A percentile compares a stretch with the other conserved stretches of the same genome.
Conservation (phyloP, 495 filamentous ascomycete species). For the Chlorociboria aeruginascens region DNA sequence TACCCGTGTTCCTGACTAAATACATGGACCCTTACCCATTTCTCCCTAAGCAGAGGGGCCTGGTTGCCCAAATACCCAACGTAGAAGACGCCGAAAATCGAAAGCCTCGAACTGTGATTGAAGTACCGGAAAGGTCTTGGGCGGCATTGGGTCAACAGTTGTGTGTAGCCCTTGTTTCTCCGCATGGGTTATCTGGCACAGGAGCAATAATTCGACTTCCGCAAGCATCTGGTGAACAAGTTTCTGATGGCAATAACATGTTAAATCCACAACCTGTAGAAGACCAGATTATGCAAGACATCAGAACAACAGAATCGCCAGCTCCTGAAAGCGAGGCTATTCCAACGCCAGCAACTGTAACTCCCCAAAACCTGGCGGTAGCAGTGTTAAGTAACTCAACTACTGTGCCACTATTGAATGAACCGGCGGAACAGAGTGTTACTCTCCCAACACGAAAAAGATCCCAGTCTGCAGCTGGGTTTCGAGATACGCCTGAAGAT, state of each 20-base stretch:
- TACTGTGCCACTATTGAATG: constrained; percentile 13
- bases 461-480: constrained; percentile 50
- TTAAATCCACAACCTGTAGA: constrained; percentile 6
- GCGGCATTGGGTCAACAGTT: constrained; percentile 38
- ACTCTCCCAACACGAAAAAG: constrained; percentile 38
- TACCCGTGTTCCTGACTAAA: constrained; percentile 50
- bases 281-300: constrained; percentile 23
- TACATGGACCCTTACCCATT: constrained; percentile 70
- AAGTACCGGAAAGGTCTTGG: constrained; percentile 29
- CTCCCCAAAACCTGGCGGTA: constrained; percentile 4
- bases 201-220: constrained; percentile 9
- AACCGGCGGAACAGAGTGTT: neutral
- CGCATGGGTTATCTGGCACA: constrained; percentile 4
- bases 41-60: constrained; percentile 40
- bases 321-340: constrained; percentile 29
- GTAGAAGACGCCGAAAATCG: constrained; percentile 13
- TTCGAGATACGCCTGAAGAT: constrained; percentile 40
- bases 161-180: constrained; percentile 12
- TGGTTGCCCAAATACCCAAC: constrained; percentile 2
- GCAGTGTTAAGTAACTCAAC: constrained; percentile 12
- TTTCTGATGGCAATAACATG: constrained; percentile 1
- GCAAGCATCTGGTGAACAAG: neutral
- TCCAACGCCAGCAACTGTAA: constrained; percentile 2
- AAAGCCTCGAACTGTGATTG: constrained; percentile 11
- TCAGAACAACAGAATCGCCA: constrained; percentile 21